A percentile compares a stretch with the other conserved stretches of the same genome.
Conservation (phyloP, 306 rosid species). For the Casuarina glauca region DNA sequence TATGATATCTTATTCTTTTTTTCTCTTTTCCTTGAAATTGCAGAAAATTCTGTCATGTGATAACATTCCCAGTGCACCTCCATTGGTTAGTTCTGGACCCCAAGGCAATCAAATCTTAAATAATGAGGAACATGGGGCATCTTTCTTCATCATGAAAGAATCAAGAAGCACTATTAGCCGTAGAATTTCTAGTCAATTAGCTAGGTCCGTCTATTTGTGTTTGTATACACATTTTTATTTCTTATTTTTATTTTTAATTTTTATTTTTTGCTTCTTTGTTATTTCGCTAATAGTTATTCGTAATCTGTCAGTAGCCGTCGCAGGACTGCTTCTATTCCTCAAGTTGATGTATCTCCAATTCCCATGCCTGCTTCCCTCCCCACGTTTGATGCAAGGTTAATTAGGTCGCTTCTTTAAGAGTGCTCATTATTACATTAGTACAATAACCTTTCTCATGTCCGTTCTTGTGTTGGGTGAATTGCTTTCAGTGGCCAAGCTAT, state of each 20-base stretch:
- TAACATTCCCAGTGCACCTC: constrained; percentile 29
- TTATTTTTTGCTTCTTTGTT: neutral
- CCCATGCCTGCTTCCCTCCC: constrained; percentile 15
- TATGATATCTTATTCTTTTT: neutral
- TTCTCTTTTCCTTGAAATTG: too few relatives aligned
- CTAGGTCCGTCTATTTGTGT: constrained; percentile 10
- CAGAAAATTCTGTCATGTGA: neutral
- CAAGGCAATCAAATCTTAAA: constrained; percentile 6
- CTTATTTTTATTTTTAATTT: neutral
- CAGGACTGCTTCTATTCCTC: constrained; percentile 20
- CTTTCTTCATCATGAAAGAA: neutral
- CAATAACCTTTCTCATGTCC: neutral
- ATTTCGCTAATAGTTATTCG: neutral
- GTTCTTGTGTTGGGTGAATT: neutral
- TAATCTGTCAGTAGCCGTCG: neutral
- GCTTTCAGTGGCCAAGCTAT: constrained; percentile 31
- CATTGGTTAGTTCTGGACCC: constrained; percentile 12
- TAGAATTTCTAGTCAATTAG: constrained; percentile 6
- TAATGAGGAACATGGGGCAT: neutral
- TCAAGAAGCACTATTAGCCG: neutral
- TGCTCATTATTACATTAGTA: neutral
- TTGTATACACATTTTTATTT: neutral
- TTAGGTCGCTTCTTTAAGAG: constrained; percentile 1
- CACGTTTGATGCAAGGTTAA: constrained; percentile 31
- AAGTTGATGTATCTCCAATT: constrained; percentile 9